Evolutionary conservation across 192 early-diverging fungal species (phyloP), one percentile per base, ranked within the genome.

Genomic region (Coemansia sp.): DNA sequence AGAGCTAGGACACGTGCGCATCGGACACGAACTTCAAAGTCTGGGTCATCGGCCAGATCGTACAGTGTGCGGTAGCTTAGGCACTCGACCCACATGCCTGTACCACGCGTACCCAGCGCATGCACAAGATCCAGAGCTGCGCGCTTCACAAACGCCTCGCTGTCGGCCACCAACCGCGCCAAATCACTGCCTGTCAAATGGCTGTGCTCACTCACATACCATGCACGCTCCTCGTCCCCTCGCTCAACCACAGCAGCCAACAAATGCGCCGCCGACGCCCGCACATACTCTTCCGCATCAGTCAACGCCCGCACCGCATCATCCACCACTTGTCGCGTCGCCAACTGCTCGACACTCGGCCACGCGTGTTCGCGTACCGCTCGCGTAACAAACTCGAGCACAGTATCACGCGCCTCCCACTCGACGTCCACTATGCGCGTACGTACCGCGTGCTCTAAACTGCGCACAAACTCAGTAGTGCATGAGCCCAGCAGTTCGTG

Each of bases 21-120:
- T 0, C 80, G 70, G 23, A 82, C 67, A n/a, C 80, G 74, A 1
- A 82, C 75, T 55, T 82, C 80, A 39, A 71, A 82, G 41, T 82
- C 80, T 0, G 71, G 58, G 17, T 75, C 67, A 32, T 76, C 73
- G 1, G 64, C 59, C 9, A 70, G 47, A 49, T 52, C 61, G 29
- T 67, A 64, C n/a, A 81, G 55, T 29, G 17, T 57, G 4, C 17
- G 23, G 39, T 65, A 53, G 41, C 27, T 50, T 45, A 74, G 32
- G 22, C 54, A 27, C 21, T 23, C 29, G 54, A 70, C 14, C 77
- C 77, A 73, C 65, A 59, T 67, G 3, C n/a, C 22, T 17, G 23
- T 47, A 4, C 12, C 43, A 6, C 48, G 51, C 14, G 24, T 9
- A 10, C 52, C 63, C 22, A 75, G 39, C 0, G 66, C 65, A 17